Evolutionary conservation across 306 rosid genomes (phyloP), one percentile per base, ranked within the genome.

Genomic region (Cucurbita moschata): DNA sequence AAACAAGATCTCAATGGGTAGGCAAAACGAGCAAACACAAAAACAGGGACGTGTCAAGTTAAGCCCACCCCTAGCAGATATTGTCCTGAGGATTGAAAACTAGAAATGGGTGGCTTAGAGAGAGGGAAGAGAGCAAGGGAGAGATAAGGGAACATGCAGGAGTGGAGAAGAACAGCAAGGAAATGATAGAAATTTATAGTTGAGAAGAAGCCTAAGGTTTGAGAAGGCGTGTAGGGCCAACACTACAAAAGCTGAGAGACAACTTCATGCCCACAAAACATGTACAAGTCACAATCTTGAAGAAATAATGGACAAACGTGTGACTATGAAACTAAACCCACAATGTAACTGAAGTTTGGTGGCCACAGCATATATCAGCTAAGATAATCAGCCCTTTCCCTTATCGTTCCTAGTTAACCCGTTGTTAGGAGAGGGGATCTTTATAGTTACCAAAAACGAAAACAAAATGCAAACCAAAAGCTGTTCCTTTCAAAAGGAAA

Each of bases 131-230:
- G 63, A 49, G 30, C 6, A 65, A 12, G 39, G 39, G 50, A 9
- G 60, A 37, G 23, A 18, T 15, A 53, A 59, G 44, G 71, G 43
- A 75, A 37, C 68, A 75, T 14, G 8, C 6, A 67, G 53, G 82
- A 72, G 75, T 76, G 80, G 77, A 54, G 54, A 72, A 76, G 90
- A 74, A 77, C 2, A 84, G 64, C 64, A 39, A 62, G 77, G 80
- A 60, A 79, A 50, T 79, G 82, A 64, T 57, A 60, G 82, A 60
- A 57, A 85, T 89, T 77, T 92, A 92, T 92, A 88, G 88, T 81
- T 79, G 80, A 75, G 81, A 74, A 46, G 26, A 26, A 60, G 18
- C 50, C 53, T 9, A 64, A 39, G 73, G 35, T 0, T 21, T 26
- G 73, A 67, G 73, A 42, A 21, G 42, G 12, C 23, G 40, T 68